Evolutionary conservation across 371 early-diverging fungal species (phyloP).

Genomic region (Mucor indicus): DNA sequence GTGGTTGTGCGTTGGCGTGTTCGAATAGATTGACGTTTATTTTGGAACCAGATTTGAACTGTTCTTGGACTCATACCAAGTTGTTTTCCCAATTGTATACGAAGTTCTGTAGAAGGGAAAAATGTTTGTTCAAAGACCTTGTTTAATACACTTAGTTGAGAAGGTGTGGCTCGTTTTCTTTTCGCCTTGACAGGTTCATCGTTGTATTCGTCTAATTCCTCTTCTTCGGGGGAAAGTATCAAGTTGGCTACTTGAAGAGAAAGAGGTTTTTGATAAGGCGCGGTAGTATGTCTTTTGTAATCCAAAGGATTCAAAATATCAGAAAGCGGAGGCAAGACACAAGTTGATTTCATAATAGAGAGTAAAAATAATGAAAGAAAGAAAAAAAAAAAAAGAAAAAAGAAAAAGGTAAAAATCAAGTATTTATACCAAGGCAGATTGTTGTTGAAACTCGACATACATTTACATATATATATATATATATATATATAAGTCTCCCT

Average conservation of each 20-base stretch:
- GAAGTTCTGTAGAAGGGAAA: conserved; percentile 69
- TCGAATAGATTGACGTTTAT: conserved; percentile 69
- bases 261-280: no score
- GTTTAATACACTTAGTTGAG: conserved; percentile 47
- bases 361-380: no score
- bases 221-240: no score
- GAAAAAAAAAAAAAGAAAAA: no score
- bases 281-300: no score
- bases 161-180: conserved; percentile 45
- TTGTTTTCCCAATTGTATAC: conserved; percentile 80
- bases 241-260: no score
- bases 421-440: no score
- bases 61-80: conserved; percentile 81
- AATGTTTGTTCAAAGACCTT: conserved; percentile 54
- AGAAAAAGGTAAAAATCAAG: no score
- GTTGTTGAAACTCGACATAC: no score
- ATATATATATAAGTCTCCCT: no score
- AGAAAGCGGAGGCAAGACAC: conserved; percentile 36
- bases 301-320: conserved; percentile 26
- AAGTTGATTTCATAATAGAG: conserved; percentile 22
- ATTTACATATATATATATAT: no score
- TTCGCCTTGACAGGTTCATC: conserved; percentile 42
- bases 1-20: conserved; percentile 2
- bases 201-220: no score
- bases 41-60: conserved; percentile 98